A percentile compares a stretch with the other conserved stretches of the same genome.
Conservation (phyloP, 1,284 basidiomycete species). For the Ustilago shanxiensis region DNA sequence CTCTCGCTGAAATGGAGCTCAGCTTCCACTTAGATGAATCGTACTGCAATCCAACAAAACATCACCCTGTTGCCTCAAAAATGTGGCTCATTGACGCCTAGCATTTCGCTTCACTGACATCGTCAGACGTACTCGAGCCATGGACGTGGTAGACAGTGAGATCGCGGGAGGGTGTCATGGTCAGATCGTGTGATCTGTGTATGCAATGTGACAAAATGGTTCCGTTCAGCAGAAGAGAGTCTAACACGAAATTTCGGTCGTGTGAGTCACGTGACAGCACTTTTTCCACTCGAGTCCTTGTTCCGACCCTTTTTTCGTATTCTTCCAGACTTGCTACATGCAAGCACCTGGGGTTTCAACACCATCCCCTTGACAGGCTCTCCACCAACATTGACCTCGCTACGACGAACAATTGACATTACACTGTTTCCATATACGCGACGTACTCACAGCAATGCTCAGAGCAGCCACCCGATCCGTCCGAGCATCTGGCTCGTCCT, state of each 20-base stretch:
- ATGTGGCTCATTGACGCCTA: too few relatives aligned
- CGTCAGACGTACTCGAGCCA: too few relatives aligned
- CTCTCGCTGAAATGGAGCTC: not conserved
- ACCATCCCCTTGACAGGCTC: not conserved
- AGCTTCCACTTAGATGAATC: not conserved
- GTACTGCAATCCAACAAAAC: not conserved
- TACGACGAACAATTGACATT: not conserved
- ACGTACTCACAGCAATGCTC: conserved; percentile 6
- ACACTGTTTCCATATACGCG: not conserved
- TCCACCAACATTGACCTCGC: not conserved
- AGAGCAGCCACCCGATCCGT: conserved; percentile 18
- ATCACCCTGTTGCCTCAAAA: too few relatives aligned
- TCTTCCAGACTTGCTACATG: not conserved
- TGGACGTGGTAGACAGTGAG: not conserved
- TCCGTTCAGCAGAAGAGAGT: not conserved
- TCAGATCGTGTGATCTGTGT: not conserved
- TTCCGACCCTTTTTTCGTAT: conserved; percentile 1
- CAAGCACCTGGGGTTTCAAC: too few relatives aligned
- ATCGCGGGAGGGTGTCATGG: not conserved
- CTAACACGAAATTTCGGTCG: not conserved
- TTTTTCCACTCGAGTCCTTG: not conserved
- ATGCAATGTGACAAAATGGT: not conserved
- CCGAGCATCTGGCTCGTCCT: conserved; percentile 24
- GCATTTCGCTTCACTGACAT: too few relatives aligned
- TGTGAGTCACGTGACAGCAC: not conserved